A percentile compares a stretch with the other conserved stretches of the same genome.
These are phyloP conservation scores for Amanita brunnescens DNA, from an alignment of 768 basidiomycete species.

Conservation along the genomic window DNA sequence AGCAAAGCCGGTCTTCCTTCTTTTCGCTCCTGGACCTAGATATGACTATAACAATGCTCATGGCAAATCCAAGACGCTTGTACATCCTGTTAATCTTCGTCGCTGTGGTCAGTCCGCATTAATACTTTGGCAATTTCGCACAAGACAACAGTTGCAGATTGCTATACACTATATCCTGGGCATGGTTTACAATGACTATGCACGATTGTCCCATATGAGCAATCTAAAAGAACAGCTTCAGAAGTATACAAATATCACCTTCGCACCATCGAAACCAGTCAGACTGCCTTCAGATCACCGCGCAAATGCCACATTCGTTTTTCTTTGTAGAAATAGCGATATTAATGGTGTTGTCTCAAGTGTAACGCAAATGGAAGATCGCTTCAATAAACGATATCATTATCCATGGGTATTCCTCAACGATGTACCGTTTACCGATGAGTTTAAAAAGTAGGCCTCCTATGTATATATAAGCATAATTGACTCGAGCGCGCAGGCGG, in stretches of 20 bases:
- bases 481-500: constrained; percentile 24
- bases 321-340: constrained; percentile 54
- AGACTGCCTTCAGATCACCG: constrained; percentile 9
- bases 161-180: constrained; percentile 47
- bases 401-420: constrained; percentile 87
- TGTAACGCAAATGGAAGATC: constrained; percentile 66
- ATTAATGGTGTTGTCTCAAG: constrained; percentile 43
- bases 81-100: constrained; percentile 37
- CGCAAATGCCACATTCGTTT: constrained; percentile 76
- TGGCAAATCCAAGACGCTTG: constrained; percentile 55
- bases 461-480: not conserved
- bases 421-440: constrained; percentile 66
- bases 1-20: not conserved
- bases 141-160: constrained; percentile 27
- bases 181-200: constrained; percentile 41
- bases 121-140: not conserved
- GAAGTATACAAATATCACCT: not conserved
- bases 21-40: constrained; percentile 13
- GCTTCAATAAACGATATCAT: constrained; percentile 68
- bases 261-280: not conserved
- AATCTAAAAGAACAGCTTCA: constrained; percentile 22
- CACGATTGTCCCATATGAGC: constrained; percentile 33
- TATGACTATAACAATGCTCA: constrained; percentile 13
- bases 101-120: constrained; percentile 32
- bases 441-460: constrained; percentile 51